These are phyloP conservation scores for Suillus cothurnatus DNA, from an alignment of 768 basidiomycete genomes.

Conservation along the genomic window DNA sequence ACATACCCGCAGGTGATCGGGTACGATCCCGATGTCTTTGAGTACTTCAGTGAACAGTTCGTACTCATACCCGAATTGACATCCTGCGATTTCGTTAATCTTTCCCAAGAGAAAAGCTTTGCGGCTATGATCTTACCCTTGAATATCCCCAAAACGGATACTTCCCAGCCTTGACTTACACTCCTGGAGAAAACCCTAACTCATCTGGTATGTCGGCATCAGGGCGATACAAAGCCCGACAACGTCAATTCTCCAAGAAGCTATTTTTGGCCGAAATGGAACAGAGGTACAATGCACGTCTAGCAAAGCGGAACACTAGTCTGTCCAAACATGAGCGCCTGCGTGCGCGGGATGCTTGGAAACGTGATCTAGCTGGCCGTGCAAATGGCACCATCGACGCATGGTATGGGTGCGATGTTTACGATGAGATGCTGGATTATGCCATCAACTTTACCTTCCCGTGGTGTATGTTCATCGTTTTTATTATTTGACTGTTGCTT, in stretches of 20 bases:
- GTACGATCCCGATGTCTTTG: conserved; percentile 65
- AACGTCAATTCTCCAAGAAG: conserved; percentile 20
- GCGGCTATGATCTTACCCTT: conserved; percentile 66
- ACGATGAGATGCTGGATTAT: conserved; percentile 70
- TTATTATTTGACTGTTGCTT: conserved; percentile 4
- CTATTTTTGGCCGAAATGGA: conserved; percentile 24
- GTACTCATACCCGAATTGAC: conserved; percentile 24
- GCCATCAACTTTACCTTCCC: conserved; percentile 73
- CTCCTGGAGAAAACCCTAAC: conserved; percentile 17
- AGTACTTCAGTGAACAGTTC: conserved; percentile 71
- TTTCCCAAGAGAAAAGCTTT: conserved; percentile 53
- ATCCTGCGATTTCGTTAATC: conserved; percentile 1
- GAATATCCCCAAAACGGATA: conserved; percentile 64
- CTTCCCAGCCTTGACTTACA: conserved; percentile 41
- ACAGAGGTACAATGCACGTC: conserved; percentile 21
- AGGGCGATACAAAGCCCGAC: conserved; percentile 19
- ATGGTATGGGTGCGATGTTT: conserved; percentile 68
- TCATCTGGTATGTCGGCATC: conserved; percentile 1
- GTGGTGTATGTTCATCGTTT: conserved; percentile 41
- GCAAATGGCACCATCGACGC: conserved; percentile 59
- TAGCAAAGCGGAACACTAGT: conserved; percentile 24
- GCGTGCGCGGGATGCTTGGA: conserved; percentile 34
- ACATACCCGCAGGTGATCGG: conserved; percentile 79
- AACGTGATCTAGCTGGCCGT: conserved; percentile 49
- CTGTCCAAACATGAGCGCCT: conserved; percentile 28